A percentile compares a stretch with the other conserved stretches of the same genome.
phyloP scores from a whole-genome alignment of 2,329 filamentous ascomycete genomes.

The Cercospora sp. region DNA sequence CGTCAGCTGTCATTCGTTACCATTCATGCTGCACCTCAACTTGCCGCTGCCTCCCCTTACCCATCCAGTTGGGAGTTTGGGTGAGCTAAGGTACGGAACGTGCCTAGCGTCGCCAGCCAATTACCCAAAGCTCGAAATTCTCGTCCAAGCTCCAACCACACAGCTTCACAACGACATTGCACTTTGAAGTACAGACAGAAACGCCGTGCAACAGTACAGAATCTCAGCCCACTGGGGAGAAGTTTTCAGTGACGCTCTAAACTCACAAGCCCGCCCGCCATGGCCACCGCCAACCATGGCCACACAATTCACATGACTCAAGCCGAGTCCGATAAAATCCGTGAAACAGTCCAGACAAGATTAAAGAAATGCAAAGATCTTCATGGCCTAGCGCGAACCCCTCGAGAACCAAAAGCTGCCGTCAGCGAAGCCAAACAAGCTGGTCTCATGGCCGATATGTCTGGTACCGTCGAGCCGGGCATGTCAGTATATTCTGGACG shows the following conservation, averaged over 20 bases:
- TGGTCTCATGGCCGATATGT: slow-evolving; percentile 22
- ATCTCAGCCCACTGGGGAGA: too few relatives aligned
- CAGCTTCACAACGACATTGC: background rate
- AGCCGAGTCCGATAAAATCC: slow-evolving; percentile 15
- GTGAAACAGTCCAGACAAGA: slow-evolving; percentile 15
- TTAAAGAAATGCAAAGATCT: slow-evolving; percentile 17
- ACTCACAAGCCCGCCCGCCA: background rate
- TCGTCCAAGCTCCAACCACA: background rate
- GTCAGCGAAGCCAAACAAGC: slow-evolving; percentile 15
- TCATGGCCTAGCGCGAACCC: slow-evolving; percentile 9
- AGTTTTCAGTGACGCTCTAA: too few relatives aligned
- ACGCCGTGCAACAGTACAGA: too few relatives aligned
- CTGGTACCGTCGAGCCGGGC: slow-evolving; percentile 11
- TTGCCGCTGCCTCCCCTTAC: background rate
- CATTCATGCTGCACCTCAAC: background rate
- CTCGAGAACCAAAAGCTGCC: slow-evolving; percentile 13
- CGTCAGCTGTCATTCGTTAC: background rate
- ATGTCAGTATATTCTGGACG: slow-evolving; percentile 8
- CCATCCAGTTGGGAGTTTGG: background rate
- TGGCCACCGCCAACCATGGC: slow-evolving; percentile 8
- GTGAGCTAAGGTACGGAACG: background rate
- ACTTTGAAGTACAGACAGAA: too few relatives aligned
- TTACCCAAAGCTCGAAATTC: background rate
- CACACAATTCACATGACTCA: slow-evolving; percentile 17
- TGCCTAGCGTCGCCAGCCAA: background rate